Evolutionary conservation across 1,284 basidiomycete species (phyloP).

Genomic region (Rhizoctonia solani): DNA sequence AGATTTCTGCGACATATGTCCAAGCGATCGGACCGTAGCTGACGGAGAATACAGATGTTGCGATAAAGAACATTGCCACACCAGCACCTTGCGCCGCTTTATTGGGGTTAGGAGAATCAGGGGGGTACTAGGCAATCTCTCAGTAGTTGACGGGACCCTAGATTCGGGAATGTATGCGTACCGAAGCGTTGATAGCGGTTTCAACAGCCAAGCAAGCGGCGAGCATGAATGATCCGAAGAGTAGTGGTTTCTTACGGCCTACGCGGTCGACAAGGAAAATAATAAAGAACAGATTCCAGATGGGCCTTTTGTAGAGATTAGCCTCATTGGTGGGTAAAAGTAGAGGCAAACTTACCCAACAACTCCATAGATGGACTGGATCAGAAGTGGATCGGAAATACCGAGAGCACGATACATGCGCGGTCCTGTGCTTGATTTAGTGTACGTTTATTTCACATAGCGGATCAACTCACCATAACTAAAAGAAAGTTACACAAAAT

Average conservation of each 20-base stretch:
- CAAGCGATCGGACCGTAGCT: constrained; percentile 27
- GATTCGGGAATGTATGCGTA: not conserved
- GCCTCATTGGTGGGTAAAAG: not conserved
- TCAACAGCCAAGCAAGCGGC: constrained; percentile 22
- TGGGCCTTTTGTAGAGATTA: not conserved
- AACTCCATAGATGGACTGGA: constrained; percentile 28
- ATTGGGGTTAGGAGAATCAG: constrained; percentile 18
- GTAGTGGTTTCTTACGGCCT: constrained; percentile 19
- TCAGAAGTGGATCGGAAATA: constrained; percentile 21
- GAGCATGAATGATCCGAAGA: constrained; percentile 27
- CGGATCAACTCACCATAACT: constrained; percentile 1
- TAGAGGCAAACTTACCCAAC: not conserved
- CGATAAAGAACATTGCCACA: constrained; percentile 66
- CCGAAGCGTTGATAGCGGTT: constrained; percentile 19
- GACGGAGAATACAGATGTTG: constrained; percentile 56
- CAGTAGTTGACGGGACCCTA: not conserved
- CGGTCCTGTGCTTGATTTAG: not conserved
- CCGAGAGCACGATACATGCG: constrained; percentile 27
- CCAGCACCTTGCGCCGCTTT: constrained; percentile 21
- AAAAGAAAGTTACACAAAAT: not conserved
- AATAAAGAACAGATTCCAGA: constrained; percentile 30
- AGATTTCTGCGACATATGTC: constrained; percentile 32
- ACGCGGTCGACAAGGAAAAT: constrained; percentile 30
- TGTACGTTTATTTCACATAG: not conserved
- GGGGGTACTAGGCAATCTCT: constrained; percentile 5